Base-by-base conservation (phyloP, 352 stramenopile species). In the Phytophthora hybrid region DNA sequence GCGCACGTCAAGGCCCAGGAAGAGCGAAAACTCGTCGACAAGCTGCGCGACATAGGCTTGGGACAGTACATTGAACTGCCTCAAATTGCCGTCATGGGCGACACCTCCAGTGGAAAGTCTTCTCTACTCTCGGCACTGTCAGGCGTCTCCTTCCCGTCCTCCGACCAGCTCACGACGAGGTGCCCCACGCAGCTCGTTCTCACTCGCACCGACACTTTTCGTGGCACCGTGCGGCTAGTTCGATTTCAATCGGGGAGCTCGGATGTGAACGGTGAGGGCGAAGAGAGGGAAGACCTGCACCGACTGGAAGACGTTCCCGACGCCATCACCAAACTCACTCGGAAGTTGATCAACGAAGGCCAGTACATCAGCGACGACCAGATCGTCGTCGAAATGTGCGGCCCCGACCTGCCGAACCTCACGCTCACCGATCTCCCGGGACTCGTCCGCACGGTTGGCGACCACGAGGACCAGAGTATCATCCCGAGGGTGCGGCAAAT, bases 11-110 rank as follows among this genome's bases (percentile, higher is more conserved):
- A 26, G 23, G 23, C 23, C 3, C 23, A 79, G 49, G 70, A 70
- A 39, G 66, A 84, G 63, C 75, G 76, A 0, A 69, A 75, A 18
- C 69, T 90, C 0, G 64, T 91, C 13, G 86, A 91, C 44, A 70
- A 76, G 16, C 74, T 93, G 57, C 82, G 84, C 13, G 73, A 82
- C 14, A 77, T 92, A 19, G 82, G 84, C 9, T 72, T 92, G 1
- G 81, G 79, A 23, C 69, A 93, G 66, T 96, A 93, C 71, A 77
- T 98, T 37, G 81, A 95, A 66, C 69, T 98, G 7, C 93, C 92
- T 16, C 93, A 96, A 79, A 97, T 98, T 69, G 88, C 83, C 18
- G 93, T 98, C 34, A 93, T 98, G 84, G 92, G 93, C 11, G 91
- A 98, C 73, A 97, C 91, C n/a, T 95, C 83, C 29, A 97, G 85